phyloP scores from a whole-genome alignment of 495 filamentous ascomycete genomes.

The Penicillium egyptiacum region DNA sequence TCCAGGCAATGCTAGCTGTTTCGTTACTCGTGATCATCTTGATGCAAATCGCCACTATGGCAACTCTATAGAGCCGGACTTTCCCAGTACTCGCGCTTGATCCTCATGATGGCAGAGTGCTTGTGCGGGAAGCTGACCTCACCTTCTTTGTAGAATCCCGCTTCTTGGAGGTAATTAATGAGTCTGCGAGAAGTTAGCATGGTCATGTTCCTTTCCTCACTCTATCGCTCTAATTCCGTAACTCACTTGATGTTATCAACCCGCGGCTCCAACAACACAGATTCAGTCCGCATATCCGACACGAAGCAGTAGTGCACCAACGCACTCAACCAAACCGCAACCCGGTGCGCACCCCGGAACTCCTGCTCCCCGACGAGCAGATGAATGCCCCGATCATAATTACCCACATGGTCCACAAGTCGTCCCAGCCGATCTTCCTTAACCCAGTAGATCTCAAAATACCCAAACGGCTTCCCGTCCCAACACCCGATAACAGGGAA shows the following conservation, averaged over 20 bases:
- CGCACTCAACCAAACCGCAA: slow-evolving; percentile 77
- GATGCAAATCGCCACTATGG: slow-evolving; percentile 17
- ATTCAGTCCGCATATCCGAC: slow-evolving; percentile 77
- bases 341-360: slow-evolving; percentile 73
- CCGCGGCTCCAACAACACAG: slow-evolving; percentile 81
- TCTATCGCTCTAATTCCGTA: neutral
- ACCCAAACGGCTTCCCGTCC: slow-evolving; percentile 94
- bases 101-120: slow-evolving; percentile 81
- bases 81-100: slow-evolving; percentile 80
- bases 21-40: slow-evolving; percentile 15
- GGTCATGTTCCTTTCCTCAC: neutral
- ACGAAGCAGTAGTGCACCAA: slow-evolving; percentile 82
- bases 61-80: slow-evolving; percentile 63
- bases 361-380: slow-evolving; percentile 90
- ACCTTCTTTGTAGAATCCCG: slow-evolving; percentile 85
- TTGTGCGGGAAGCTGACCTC: slow-evolving; percentile 92
- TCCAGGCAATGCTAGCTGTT: slow-evolving; percentile 9
- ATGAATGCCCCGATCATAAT: slow-evolving; percentile 89
- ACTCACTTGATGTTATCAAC: slow-evolving; percentile 87
- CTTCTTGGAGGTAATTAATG: slow-evolving; percentile 68
- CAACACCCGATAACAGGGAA: slow-evolving; percentile 93
- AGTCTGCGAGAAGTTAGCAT: slow-evolving; percentile 55
- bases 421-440: slow-evolving; percentile 82
- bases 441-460: slow-evolving; percentile 98
- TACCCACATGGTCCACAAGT: slow-evolving; percentile 61